Percentiles rank a stretch among this genome's conserved stretches.
phyloP scores from a whole-genome alignment of 257 asterid genomes.

The Lycium barbarum region DNA sequence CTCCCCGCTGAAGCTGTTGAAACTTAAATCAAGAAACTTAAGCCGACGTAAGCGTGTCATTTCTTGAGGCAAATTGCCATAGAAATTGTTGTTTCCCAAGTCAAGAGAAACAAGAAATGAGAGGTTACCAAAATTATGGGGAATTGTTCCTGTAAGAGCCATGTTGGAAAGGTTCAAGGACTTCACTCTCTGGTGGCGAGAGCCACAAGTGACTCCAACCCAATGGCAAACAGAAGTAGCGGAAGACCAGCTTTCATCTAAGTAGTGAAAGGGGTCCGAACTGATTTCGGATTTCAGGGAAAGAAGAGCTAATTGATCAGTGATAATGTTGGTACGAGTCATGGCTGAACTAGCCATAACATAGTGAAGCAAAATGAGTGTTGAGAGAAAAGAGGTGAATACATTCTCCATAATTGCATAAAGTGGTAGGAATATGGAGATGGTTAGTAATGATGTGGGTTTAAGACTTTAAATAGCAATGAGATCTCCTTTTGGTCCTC shows the following conservation, averaged over 20 bases:
- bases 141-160: conserved; percentile 29
- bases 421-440: no score
- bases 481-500: no score
- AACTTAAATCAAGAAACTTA: conserved; percentile 18
- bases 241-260: conserved; percentile 30
- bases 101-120: no score
- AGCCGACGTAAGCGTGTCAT: conserved; percentile 28
- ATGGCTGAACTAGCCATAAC: background rate
- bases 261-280: conserved; percentile 4
- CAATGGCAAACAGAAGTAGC: conserved; percentile 35
- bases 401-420: background rate
- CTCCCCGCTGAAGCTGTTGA: conserved; percentile 29
- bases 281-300: conserved; percentile 32
- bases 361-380: background rate
- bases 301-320: conserved; percentile 38
- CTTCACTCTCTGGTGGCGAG: conserved; percentile 32
- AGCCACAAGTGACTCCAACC: conserved; percentile 24
- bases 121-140: conserved; percentile 15
- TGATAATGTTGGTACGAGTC: background rate
- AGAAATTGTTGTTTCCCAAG: no score
- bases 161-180: conserved; percentile 26
- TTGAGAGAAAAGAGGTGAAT: background rate
- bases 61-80: conserved; percentile 34
- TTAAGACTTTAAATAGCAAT: no score
- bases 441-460: no score